Evolutionary conservation across 2,329 filamentous ascomycete genomes (phyloP).

Genomic region (Triangularia verruculosa): DNA sequence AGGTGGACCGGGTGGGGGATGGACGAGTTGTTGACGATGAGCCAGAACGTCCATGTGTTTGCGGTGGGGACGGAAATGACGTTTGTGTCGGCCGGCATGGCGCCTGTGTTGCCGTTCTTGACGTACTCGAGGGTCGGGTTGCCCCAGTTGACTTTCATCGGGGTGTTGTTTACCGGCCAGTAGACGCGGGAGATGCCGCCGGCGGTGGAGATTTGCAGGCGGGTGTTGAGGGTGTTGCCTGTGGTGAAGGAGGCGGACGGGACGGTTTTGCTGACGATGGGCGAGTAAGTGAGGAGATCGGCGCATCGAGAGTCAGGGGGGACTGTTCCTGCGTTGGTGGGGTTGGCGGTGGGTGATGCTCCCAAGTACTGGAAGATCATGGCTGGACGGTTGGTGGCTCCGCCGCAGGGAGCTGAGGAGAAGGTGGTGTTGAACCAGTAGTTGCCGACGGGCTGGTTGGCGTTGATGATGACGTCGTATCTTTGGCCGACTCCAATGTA

Average conservation of each 20-base stretch:
- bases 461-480: constrained; percentile 47
- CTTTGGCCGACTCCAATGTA: constrained; percentile 49
- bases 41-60: constrained; percentile 31
- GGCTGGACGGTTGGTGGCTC: constrained; percentile 35
- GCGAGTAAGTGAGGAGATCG: constrained; percentile 21
- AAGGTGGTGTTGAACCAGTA: constrained; percentile 42
- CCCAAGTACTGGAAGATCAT: constrained; percentile 40
- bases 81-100: constrained; percentile 29
- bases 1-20: constrained; percentile 35
- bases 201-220: constrained; percentile 23
- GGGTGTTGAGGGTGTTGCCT: constrained; percentile 27
- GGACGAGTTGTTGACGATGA: constrained; percentile 32
- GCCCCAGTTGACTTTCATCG: constrained; percentile 40
- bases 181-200: constrained; percentile 19
- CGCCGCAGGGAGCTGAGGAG: constrained; percentile 32
- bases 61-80: constrained; percentile 29
- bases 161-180: constrained; percentile 36
- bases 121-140: constrained; percentile 40
- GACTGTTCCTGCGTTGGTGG: constrained; percentile 32
- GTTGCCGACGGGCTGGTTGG: constrained; percentile 32
- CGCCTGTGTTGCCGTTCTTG: constrained; percentile 26
- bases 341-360: constrained; percentile 30
- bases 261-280: constrained; percentile 31
- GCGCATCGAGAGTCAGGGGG: constrained; percentile 24
- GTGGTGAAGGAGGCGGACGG: constrained; percentile 29